Conservation (phyloP, 108 stramenopile genomes). For the Nitzschia putrida region DNA sequence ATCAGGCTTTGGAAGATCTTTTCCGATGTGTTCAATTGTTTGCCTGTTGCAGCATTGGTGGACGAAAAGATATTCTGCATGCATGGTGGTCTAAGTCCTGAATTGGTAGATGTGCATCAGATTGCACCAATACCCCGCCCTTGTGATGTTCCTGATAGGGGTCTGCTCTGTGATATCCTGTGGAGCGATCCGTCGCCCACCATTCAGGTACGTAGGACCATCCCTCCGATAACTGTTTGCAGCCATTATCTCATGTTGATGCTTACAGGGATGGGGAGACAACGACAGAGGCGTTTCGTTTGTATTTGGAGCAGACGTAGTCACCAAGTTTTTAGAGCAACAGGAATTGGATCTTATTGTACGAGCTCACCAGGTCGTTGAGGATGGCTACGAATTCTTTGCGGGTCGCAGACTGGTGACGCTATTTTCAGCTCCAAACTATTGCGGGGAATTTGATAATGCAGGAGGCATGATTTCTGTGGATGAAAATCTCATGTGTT, state of each 20-base stretch:
- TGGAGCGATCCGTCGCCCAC: conserved; percentile 99
- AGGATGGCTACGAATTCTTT: conserved; percentile 99
- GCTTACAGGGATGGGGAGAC: conserved; percentile 92
- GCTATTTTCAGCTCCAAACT: conserved; percentile 97
- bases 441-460: conserved; percentile 99
- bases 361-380: conserved; percentile 99
- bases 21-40: conserved; percentile 99
- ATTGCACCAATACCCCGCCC: conserved; percentile 93
- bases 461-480: conserved; percentile 99
- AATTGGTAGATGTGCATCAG: conserved; percentile 94
- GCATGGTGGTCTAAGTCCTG: conserved; percentile 97
- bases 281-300: conserved; percentile 99
- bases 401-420: conserved; percentile 97
- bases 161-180: conserved; percentile 96
- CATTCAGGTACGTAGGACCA: conserved; percentile 57
- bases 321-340: conserved; percentile 91
- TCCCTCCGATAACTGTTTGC: conserved; percentile 89
- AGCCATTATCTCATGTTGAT: conserved; percentile 39
- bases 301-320: conserved; percentile 99
- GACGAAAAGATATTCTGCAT: conserved; percentile 99
- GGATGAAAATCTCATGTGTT: conserved; percentile 99
- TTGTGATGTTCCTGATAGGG: conserved; percentile 98
- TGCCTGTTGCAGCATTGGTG: conserved; percentile 97
- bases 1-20: conserved; percentile 99
- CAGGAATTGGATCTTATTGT: conserved; percentile 99